These are phyloP conservation scores for Clonostachys chloroleuca DNA, from an alignment of 2,329 filamentous ascomycete species.

Conservation along the genomic window DNA sequence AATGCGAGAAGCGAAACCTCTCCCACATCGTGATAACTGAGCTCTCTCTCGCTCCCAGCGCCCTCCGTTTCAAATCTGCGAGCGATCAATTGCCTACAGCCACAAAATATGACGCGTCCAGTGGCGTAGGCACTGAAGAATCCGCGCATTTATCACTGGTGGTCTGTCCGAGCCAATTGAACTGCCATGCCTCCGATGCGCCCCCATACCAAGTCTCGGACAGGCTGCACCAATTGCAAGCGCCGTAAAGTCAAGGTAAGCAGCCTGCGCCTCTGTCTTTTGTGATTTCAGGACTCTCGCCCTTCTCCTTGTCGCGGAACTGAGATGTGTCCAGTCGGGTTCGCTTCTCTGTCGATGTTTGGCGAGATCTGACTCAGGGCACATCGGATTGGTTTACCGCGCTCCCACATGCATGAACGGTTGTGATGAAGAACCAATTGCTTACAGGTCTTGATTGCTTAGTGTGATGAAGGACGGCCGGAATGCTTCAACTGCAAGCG, in stretches of 20 bases:
- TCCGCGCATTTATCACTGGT: neutral
- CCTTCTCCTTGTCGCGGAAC: too few relatives aligned
- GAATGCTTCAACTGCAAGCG: conserved; percentile 21
- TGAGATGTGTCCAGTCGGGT: too few relatives aligned
- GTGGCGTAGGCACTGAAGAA: neutral
- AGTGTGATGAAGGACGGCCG: conserved; percentile 17
- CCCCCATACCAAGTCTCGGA: conserved; percentile 24
- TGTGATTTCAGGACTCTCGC: too few relatives aligned
- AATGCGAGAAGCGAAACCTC: neutral
- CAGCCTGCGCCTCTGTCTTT: neutral
- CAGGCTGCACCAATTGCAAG: conserved; percentile 22
- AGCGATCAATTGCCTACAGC: neutral
- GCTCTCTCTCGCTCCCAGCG: neutral
- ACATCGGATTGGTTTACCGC: neutral
- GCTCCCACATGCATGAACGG: neutral
- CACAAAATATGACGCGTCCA: neutral
- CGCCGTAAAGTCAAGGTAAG: conserved; percentile 23
- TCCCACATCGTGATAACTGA: neutral
- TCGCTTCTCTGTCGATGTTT: too few relatives aligned
- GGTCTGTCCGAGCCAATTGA: conserved; percentile 1
- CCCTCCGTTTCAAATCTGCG: neutral
- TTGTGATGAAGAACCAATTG: too few relatives aligned
- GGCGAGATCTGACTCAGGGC: neutral
- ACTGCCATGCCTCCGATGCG: conserved; percentile 14
- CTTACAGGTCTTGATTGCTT: neutral